phyloP scores from a whole-genome alignment of 208 protist species.

The Trypanosoma scelopori region DNA sequence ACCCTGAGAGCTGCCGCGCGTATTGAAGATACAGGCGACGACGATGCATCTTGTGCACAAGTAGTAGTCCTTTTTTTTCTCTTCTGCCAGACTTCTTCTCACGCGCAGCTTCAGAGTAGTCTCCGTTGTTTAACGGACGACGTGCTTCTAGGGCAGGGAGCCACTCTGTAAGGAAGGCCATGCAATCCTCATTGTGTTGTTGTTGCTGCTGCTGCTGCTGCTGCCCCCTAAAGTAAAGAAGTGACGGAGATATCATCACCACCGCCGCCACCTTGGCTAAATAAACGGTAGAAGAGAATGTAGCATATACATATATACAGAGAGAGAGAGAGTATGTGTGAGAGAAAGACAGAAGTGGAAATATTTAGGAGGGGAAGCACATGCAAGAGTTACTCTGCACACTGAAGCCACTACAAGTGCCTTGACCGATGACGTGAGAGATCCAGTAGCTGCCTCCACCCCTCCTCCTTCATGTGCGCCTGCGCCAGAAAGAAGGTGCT shows the following conservation, averaged over 20 bases:
- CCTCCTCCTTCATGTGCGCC: conserved; percentile 50
- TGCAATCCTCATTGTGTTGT: not conserved
- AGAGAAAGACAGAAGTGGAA: conserved; percentile 21
- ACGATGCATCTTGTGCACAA: conserved; percentile 53
- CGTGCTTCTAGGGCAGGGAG: conserved; percentile 5
- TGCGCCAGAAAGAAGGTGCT: conserved; percentile 31
- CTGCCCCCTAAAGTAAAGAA: conserved; percentile 20
- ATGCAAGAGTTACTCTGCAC: conserved; percentile 11
- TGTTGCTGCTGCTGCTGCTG: not conserved
- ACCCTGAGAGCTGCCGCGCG: conserved; percentile 50
- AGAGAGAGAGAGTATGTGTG: conserved; percentile 9
- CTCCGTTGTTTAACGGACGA: not conserved
- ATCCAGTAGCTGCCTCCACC: conserved; percentile 45
- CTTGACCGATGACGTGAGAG: conserved; percentile 3
- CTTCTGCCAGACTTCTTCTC: no score
- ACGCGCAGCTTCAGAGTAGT: not conserved
- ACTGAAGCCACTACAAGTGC: not conserved
- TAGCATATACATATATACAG: conserved; percentile 12
- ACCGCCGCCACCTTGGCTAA: not conserved
- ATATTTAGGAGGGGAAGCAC: not conserved
- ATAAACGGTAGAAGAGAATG: not conserved
- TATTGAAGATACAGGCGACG: conserved; percentile 57
- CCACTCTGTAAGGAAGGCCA: conserved; percentile 8
- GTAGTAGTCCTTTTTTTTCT: conserved; percentile 5
- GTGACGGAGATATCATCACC: conserved; percentile 23